Evolutionary conservation across 2,329 filamentous ascomycete species (phyloP).

Genomic region (Harringtonia aguacate): DNA sequence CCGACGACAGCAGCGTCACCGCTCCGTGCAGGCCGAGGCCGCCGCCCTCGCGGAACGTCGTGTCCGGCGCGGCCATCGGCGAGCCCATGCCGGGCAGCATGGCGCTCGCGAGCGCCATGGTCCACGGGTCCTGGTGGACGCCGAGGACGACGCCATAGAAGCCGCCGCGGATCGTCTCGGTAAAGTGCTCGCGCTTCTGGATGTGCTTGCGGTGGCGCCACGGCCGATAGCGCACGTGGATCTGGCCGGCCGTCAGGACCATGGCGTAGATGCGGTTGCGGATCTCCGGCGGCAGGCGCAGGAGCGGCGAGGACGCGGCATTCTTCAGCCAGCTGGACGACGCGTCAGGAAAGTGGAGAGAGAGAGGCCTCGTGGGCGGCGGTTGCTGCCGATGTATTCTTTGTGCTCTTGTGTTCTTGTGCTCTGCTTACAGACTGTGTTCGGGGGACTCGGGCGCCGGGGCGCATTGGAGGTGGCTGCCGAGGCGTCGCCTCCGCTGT

Average conservation of each 20-base stretch:
- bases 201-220: constrained; percentile 14
- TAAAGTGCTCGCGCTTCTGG: constrained; percentile 1
- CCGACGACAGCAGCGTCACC: constrained; percentile 20
- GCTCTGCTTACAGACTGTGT: not conserved
- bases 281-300: constrained; percentile 21
- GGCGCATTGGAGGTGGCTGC: not conserved
- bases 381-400: too few species aligned
- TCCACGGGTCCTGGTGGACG: constrained; percentile 19
- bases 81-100: not conserved
- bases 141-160: constrained; percentile 20
- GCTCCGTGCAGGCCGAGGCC: constrained; percentile 8
- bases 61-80: not conserved
- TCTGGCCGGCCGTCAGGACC: constrained; percentile 21
- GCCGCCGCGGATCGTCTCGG: constrained; percentile 10
- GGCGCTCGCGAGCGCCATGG: not conserved
- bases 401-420: too few species aligned
- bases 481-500: not conserved
- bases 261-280: constrained; percentile 23
- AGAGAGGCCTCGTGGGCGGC: too few species aligned
- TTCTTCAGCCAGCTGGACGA: constrained; percentile 19
- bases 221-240: constrained; percentile 20
- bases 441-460: not conserved
- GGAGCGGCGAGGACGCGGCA: constrained; percentile 17
- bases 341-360: too few species aligned
- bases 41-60: not conserved